Percentiles rank a stretch among this genome's conserved stretches.
Evolutionary conservation across 2,329 filamentous ascomycete genomes (phyloP).

Genomic region (Neopestalotiopsis sp.): DNA sequence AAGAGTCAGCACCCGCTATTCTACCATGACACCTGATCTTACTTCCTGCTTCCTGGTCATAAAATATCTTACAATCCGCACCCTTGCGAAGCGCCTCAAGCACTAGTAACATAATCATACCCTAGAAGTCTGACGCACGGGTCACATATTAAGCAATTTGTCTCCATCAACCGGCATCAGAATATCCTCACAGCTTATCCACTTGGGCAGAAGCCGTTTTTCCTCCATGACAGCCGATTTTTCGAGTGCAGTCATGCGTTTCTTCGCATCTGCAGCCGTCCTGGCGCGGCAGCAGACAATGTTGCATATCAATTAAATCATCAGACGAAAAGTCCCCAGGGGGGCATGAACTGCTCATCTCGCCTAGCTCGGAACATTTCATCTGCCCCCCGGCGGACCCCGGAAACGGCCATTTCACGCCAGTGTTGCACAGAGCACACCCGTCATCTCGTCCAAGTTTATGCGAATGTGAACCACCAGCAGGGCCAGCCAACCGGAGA

Average conservation of each 20-base stretch:
- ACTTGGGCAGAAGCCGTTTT: not conserved
- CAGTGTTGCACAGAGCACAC: constrained; percentile 28
- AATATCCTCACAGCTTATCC: not conserved
- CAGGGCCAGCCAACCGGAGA: constrained; percentile 33
- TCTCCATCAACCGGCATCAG: not conserved
- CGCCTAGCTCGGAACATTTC: constrained; percentile 39
- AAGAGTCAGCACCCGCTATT: not conserved
- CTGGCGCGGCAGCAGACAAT: not conserved
- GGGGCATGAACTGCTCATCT: constrained; percentile 30
- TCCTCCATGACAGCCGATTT: not conserved
- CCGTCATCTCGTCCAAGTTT: constrained; percentile 31
- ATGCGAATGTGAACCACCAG: constrained; percentile 34
- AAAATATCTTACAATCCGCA: not conserved
- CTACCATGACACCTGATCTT: not conserved
- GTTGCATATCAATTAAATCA: not conserved
- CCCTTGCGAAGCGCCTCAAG: not conserved
- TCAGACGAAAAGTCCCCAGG: constrained; percentile 9
- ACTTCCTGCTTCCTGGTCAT: not conserved
- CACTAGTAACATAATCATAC: not conserved
- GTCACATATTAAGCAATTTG: not conserved
- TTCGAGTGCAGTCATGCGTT: not conserved
- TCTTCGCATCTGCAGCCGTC: not conserved
- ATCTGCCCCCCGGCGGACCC: constrained; percentile 35
- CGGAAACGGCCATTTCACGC: constrained; percentile 32
- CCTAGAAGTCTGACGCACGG: not conserved